Conservation (phyloP, 768 basidiomycete genomes). For the Kwoniella shandongensis region DNA sequence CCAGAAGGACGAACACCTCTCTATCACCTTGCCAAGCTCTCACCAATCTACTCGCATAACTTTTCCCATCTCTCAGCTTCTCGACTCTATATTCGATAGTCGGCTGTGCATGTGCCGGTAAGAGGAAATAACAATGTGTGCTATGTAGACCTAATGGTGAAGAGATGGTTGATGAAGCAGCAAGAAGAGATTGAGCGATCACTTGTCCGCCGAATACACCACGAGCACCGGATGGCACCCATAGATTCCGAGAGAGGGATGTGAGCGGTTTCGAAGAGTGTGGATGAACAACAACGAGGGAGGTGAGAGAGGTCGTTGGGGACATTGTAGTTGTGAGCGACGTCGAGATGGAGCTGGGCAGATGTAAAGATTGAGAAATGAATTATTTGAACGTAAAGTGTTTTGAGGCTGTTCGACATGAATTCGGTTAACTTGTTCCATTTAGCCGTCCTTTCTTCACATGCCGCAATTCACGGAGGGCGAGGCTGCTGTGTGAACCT, state of each 20-base stretch:
- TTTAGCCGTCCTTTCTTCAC: no score
- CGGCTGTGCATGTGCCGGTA: constrained; percentile 34
- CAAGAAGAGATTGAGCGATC: constrained; percentile 48
- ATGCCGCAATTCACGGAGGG: no score
- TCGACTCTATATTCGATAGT: constrained; percentile 49
- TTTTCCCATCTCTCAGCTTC: constrained; percentile 47
- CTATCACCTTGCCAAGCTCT: constrained; percentile 46
- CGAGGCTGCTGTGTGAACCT: no score
- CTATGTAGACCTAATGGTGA: constrained; percentile 38
- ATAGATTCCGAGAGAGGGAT: constrained; percentile 32
- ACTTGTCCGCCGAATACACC: constrained; percentile 55
- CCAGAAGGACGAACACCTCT: constrained; percentile 47
- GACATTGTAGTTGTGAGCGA: neutral
- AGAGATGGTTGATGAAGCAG: constrained; percentile 39
- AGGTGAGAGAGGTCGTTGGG: constrained; percentile 14
- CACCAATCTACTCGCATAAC: constrained; percentile 43
- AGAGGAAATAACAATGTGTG: constrained; percentile 50
- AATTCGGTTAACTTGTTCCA: no score
- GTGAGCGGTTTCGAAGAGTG: neutral
- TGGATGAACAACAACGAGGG: constrained; percentile 14
- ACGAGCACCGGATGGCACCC: constrained; percentile 44
- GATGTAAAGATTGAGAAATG: no score
- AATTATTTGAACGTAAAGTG: no score
- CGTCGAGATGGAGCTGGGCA: no score
- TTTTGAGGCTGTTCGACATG: no score